Percentiles rank a stretch among this genome's conserved stretches.
These are phyloP conservation scores for Vanrija humicola DNA, from an alignment of 1,284 basidiomycete species.

Conservation along the genomic window DNA sequence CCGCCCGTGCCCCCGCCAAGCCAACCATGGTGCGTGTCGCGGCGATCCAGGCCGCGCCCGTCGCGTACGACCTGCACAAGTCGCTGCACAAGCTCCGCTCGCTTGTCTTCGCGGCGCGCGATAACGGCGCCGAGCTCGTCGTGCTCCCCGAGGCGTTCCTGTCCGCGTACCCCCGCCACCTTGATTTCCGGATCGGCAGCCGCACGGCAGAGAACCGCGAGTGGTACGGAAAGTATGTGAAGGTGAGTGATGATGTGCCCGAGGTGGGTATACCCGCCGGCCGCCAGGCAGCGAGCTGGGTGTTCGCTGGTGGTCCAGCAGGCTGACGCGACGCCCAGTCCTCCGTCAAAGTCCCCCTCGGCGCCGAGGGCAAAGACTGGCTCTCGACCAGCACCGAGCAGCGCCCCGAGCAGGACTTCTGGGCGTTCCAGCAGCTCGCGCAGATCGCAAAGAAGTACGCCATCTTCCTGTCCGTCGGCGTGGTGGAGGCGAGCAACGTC, in stretches of 20 bases:
- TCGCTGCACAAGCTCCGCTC: conserved; percentile 60
- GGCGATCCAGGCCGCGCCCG: conserved; percentile 34
- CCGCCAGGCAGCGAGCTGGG: too few relatives aligned
- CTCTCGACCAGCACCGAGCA: conserved; percentile 7
- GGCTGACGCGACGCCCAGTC: too few relatives aligned
- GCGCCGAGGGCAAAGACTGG: conserved; percentile 21
- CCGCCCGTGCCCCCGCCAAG: not conserved
- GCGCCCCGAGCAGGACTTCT: conserved; percentile 11
- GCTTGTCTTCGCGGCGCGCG: conserved; percentile 55
- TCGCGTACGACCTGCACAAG: conserved; percentile 55
- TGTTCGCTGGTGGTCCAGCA: too few relatives aligned
- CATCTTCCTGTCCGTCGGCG: conserved; percentile 63
- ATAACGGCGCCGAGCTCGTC: conserved; percentile 57
- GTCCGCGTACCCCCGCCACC: conserved; percentile 42
- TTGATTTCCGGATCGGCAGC: conserved; percentile 30
- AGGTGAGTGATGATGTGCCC: conserved; percentile 17
- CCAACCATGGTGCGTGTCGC: conserved; percentile 23
- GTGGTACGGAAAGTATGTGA: conserved; percentile 50
- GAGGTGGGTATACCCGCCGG: not conserved
- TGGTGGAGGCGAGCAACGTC: conserved; percentile 61
- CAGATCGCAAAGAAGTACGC: conserved; percentile 19
- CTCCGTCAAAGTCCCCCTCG: conserved; percentile 19
- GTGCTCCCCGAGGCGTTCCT: conserved; percentile 69
- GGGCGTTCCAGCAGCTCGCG: conserved; percentile 21
- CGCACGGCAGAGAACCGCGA: conserved; percentile 28